Conservation (phyloP, 2,329 filamentous ascomycete species). For the Aurifilum marmelostoma region DNA sequence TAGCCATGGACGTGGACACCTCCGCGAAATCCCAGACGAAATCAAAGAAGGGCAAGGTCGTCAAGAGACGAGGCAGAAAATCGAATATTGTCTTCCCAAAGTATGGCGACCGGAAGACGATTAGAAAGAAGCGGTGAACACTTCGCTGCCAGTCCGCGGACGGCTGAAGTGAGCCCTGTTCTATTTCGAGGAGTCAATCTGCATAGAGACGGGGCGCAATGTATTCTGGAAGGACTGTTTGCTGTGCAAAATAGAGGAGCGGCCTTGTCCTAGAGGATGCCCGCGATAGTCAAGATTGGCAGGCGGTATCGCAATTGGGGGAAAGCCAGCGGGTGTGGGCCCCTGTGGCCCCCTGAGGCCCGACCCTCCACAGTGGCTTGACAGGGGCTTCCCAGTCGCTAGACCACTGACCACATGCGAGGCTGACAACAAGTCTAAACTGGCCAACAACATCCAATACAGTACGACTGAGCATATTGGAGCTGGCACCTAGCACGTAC, state of each 20-base stretch:
- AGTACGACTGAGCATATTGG: slow-evolving; percentile 1
- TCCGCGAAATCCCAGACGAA: slow-evolving; percentile 42
- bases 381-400: slow-evolving; percentile 16
- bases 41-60: slow-evolving; percentile 54
- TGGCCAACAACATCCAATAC: background rate
- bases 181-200: background rate
- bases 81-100: slow-evolving; percentile 63
- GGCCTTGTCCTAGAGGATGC: background rate
- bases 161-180: background rate
- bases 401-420: slow-evolving; percentile 24
- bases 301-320: slow-evolving; percentile 1
- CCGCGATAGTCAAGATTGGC: background rate
- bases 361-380: slow-evolving; percentile 11
- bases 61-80: slow-evolving; percentile 61
- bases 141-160: background rate
- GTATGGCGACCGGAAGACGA: slow-evolving; percentile 55
- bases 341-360: no score
- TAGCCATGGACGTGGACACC: slow-evolving; percentile 62
- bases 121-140: slow-evolving; percentile 45
- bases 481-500: slow-evolving; percentile 4
- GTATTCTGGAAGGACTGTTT: background rate
- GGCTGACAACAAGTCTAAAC: slow-evolving; percentile 25
- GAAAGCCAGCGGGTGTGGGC: background rate
- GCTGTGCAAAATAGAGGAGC: background rate
- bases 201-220: background rate